These are phyloP conservation scores for Fusarium falciforme DNA, from an alignment of 2,329 filamentous ascomycete species.

Conservation along the genomic window DNA sequence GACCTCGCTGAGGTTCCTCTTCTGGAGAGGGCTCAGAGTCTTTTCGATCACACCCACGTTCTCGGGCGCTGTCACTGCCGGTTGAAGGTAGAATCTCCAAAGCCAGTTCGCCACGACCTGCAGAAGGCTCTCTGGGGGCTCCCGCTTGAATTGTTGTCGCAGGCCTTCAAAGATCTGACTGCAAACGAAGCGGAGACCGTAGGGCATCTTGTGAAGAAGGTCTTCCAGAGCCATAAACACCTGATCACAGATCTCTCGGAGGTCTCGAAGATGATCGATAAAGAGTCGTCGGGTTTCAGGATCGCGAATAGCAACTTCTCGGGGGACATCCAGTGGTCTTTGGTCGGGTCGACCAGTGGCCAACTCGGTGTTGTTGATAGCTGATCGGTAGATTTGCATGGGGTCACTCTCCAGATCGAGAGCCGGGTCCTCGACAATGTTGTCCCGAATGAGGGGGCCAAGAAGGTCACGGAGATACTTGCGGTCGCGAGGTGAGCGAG, in stretches of 20 bases:
- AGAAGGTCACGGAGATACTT: conserved; percentile 92
- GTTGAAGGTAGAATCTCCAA: conserved; percentile 94
- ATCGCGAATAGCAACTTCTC: conserved; percentile 95
- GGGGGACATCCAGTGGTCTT: conserved; percentile 84
- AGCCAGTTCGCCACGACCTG: conserved; percentile 91
- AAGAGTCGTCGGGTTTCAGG: conserved; percentile 92
- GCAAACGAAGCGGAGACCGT: conserved; percentile 88
- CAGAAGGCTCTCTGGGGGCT: conserved; percentile 80
- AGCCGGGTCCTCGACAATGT: conserved; percentile 90
- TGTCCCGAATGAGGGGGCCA: conserved; percentile 86
- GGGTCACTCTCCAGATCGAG: conserved; percentile 97
- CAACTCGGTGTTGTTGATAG: conserved; percentile 97
- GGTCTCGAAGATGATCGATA: conserved; percentile 92
- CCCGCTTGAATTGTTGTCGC: conserved; percentile 80
- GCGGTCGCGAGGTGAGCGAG: conserved; percentile 89
- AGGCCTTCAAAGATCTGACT: conserved; percentile 87
- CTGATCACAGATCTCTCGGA: conserved; percentile 93
- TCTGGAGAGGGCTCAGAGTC: conserved; percentile 88
- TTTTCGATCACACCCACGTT: conserved; percentile 94
- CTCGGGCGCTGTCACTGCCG: conserved; percentile 88
- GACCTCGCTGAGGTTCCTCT: conserved; percentile 90
- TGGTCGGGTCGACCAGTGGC: conserved; percentile 87
- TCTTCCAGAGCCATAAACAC: conserved; percentile 88
- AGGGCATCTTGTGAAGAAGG: conserved; percentile 87
- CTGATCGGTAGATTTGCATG: conserved; percentile 94